These are phyloP conservation scores for Begonia peltatifolia DNA, from an alignment of 306 rosid genomes.

Conservation along the genomic window DNA sequence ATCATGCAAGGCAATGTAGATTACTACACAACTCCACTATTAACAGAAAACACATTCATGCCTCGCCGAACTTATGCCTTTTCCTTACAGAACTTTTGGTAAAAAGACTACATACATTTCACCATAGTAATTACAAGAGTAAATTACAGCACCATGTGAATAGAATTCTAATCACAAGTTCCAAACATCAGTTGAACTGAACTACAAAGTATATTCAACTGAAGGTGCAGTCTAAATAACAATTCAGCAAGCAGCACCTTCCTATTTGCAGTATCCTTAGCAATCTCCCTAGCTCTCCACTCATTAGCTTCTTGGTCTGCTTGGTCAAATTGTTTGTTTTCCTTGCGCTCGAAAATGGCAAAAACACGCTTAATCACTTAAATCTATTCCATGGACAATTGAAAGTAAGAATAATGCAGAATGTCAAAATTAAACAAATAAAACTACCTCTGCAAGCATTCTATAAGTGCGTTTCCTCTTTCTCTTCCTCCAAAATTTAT, in stretches of 20 bases:
- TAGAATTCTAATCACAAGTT: no score
- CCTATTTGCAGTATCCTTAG: constrained; percentile 58
- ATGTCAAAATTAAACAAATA: constrained; percentile 3
- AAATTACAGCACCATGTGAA: no score
- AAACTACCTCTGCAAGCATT: constrained; percentile 45
- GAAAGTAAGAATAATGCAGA: background rate
- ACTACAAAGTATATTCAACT: no score
- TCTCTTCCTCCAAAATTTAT: constrained; percentile 64
- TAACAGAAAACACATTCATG: no score
- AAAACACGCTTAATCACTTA: constrained; percentile 8
- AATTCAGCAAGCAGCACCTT: constrained; percentile 30
- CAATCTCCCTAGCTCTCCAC: constrained; percentile 81
- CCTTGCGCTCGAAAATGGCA: constrained; percentile 26
- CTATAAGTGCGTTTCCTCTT: constrained; percentile 51
- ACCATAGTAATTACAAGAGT: no score
- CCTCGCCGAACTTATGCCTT: no score
- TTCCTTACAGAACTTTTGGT: no score
- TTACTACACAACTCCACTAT: no score
- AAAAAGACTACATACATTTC: no score
- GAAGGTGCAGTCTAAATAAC: no score
- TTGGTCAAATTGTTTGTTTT: constrained; percentile 33
- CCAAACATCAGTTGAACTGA: no score
- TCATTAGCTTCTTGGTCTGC: constrained; percentile 78
- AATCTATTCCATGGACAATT: background rate
- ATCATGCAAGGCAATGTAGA: no score